phyloP scores from a whole-genome alignment of 176 grass and related monocot species.

The Tillandsia leiboldiana region DNA sequence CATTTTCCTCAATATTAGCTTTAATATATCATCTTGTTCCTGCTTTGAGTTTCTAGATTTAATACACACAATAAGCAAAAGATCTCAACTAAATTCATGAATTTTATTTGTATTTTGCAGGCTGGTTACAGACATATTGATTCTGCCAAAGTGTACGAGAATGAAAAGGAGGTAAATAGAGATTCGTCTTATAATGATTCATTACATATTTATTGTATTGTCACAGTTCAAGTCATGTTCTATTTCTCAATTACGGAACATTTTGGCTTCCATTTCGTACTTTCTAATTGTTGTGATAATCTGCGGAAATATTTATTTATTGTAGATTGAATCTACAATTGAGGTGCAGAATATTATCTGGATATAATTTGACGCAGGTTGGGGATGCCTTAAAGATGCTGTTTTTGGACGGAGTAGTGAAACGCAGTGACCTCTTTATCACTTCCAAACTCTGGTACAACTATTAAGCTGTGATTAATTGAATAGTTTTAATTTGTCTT shows the following conservation, averaged over 20 bases:
- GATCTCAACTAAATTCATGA: no score
- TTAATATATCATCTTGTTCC: no score
- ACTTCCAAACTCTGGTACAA: slow-evolving; percentile 7
- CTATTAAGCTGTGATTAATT: background rate
- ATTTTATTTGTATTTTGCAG: slow-evolving; percentile 10
- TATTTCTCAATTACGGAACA: background rate
- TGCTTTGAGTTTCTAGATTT: no score
- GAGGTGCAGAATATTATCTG: background rate
- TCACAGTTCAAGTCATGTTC: background rate
- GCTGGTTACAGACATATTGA: slow-evolving; percentile 69
- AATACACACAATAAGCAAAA: no score
- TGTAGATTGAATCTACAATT: background rate
- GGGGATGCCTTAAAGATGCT: slow-evolving; percentile 3
- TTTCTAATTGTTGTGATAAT: background rate
- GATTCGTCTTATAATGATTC: slow-evolving; percentile 6
- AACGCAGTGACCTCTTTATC: slow-evolving; percentile 1
- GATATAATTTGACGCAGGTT: background rate
- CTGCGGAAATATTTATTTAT: background rate
- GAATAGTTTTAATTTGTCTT: background rate
- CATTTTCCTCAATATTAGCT: no score
- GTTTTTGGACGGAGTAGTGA: background rate
- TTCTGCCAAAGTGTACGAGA: slow-evolving; percentile 43
- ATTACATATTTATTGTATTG: background rate
- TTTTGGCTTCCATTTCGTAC: background rate
- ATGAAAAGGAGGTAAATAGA: slow-evolving; percentile 53